phyloP scores from a whole-genome alignment of 139 green algal species.

The Raphidocelis subcapitata region DNA sequence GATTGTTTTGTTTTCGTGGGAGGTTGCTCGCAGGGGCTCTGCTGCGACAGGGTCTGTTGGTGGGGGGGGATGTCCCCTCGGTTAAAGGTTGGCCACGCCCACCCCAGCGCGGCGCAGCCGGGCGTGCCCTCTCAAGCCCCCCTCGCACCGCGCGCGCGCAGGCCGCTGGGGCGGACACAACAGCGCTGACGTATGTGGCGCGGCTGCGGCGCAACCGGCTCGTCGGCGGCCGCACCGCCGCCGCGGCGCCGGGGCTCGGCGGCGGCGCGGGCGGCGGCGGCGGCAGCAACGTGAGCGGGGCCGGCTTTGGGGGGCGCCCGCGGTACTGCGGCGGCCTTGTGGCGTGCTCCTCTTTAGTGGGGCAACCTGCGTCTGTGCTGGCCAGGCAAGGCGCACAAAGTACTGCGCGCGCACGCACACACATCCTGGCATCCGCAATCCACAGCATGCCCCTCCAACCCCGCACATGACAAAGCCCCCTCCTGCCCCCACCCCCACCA shows the following conservation, averaged over 20 bases:
- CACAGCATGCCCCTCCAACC: constrained; percentile 1
- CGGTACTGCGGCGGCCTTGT: constrained; percentile 2
- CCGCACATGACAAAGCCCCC: constrained; percentile 55
- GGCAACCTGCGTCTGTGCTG: too few relatives aligned
- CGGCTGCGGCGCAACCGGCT: constrained; percentile 88
- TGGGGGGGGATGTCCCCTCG: too few relatives aligned
- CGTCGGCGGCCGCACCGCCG: constrained; percentile 48
- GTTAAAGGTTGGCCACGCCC: too few relatives aligned
- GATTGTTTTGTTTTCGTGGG: too few relatives aligned
- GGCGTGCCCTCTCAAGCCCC: background rate
- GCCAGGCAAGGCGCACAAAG: background rate
- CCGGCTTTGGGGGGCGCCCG: background rate
- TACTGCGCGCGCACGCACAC: background rate
- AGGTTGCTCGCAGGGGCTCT: too few relatives aligned
- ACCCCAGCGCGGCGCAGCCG: too few relatives aligned
- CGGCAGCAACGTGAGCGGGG: constrained; percentile 6
- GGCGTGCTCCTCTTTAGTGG: too few relatives aligned
- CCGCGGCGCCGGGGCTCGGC: constrained; percentile 13
- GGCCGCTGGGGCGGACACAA: constrained; percentile 63
- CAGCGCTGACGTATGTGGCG: constrained; percentile 86
- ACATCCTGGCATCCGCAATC: background rate
- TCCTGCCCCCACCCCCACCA: too few relatives aligned
- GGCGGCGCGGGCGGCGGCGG: constrained; percentile 18
- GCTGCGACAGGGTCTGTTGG: too few relatives aligned
- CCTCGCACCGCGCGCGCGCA: background rate